A percentile compares a stretch with the other conserved stretches of the same genome.
Evolutionary conservation across 306 rosid genomes (phyloP).

Genomic region (Chamaecrista fasciculata): DNA sequence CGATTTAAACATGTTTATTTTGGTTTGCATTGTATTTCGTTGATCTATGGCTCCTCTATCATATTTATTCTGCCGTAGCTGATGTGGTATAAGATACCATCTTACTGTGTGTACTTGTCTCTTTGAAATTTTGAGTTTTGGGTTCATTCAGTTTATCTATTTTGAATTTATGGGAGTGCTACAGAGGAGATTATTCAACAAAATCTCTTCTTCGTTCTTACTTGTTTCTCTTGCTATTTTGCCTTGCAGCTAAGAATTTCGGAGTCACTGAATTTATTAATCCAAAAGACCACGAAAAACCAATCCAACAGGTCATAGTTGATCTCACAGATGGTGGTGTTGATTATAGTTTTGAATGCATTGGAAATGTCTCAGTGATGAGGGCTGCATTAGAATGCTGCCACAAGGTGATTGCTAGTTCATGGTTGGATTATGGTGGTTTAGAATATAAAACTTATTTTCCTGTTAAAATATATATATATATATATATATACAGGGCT

Average conservation of each 20-base stretch:
- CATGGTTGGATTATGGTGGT: constrained; percentile 1
- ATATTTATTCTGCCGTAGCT: not conserved
- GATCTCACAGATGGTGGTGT: constrained; percentile 93
- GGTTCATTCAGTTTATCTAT: not conserved
- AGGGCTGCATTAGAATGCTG: constrained; percentile 96
- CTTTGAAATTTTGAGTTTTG: constrained; percentile 3
- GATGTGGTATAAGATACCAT: not conserved
- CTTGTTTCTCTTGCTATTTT: constrained; percentile 19
- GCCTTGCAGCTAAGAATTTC: constrained; percentile 73
- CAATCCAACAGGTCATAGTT: constrained; percentile 79
- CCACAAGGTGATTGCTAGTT: constrained; percentile 62
- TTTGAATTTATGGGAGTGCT: not conserved
- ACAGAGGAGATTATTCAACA: not conserved
- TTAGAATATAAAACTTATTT: not conserved
- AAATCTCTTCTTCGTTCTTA: not conserved
- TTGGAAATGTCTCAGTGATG: constrained; percentile 91
- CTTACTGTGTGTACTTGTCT: not conserved
- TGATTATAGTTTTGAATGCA: constrained; percentile 96
- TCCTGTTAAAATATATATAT: not conserved
- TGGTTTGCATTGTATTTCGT: constrained; percentile 13
- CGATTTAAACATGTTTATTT: constrained; percentile 9
- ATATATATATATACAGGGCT: constrained; percentile 55
- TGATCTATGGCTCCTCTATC: not conserved
- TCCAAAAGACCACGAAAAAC: constrained; percentile 86
- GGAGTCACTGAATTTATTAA: constrained; percentile 89